Percentiles rank a stretch among this genome's conserved stretches.
phyloP scores from a whole-genome alignment of 352 stramenopile species.

The Lagenidium sp. region DNA sequence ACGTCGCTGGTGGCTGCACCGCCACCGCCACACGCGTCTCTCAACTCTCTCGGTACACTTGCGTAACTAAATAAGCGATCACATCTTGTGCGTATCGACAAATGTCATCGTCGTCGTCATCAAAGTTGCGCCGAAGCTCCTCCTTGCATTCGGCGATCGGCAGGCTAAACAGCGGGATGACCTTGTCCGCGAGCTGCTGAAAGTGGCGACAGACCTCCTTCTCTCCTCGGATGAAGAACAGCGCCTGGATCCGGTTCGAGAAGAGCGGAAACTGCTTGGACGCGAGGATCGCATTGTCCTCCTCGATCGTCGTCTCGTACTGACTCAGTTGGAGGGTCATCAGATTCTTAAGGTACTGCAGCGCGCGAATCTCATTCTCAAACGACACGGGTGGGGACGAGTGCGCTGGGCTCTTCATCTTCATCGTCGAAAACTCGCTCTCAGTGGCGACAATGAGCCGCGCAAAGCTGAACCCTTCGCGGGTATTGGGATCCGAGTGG shows the following conservation, averaged over 20 bases:
- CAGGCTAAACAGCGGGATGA: slow-evolving; percentile 75
- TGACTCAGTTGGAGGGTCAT: slow-evolving; percentile 75
- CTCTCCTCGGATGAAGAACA: slow-evolving; percentile 86
- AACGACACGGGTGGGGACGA: slow-evolving; percentile 77
- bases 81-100: slow-evolving; percentile 84
- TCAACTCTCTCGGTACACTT: slow-evolving; percentile 75
- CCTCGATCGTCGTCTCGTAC: slow-evolving; percentile 82
- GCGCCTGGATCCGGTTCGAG: slow-evolving; percentile 82
- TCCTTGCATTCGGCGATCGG: slow-evolving; percentile 59
- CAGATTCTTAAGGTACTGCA: slow-evolving; percentile 61
- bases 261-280: slow-evolving; percentile 73
- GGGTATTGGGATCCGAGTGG: slow-evolving; percentile 78
- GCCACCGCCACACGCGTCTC: too few species aligned
- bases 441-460: slow-evolving; percentile 79
- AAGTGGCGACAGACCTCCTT: slow-evolving; percentile 85
- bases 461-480: slow-evolving; percentile 80
- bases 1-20: too few species aligned
- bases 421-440: slow-evolving; percentile 78
- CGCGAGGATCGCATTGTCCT: slow-evolving; percentile 78
- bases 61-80: slow-evolving; percentile 82
- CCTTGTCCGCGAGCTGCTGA: slow-evolving; percentile 70
- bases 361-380: slow-evolving; percentile 72
- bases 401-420: slow-evolving; percentile 68
- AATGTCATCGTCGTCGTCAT: slow-evolving; percentile 70
- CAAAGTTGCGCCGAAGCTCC: slow-evolving; percentile 62